Base-by-base conservation (phyloP, 2,329 filamentous ascomycete genomes). In the Microsporum canis region DNA sequence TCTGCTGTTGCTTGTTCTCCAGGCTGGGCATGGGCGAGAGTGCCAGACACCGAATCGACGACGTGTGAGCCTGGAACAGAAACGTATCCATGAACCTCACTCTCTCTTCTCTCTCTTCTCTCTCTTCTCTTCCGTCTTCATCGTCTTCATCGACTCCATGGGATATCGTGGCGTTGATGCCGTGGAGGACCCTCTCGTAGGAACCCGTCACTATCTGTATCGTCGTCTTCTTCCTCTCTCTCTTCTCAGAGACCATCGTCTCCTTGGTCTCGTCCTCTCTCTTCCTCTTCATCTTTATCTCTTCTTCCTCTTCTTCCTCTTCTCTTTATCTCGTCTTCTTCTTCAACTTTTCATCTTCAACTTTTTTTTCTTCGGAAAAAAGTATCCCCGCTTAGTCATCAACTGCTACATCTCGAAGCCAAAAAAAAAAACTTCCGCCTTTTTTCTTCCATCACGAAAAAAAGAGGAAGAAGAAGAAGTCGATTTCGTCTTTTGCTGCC, bases 181-280 rank as follows among this genome's bases (percentile, higher is more conserved):
- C 94, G 73, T 99, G 94, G 23, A 99, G 82, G 57, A 95, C 85
- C 65, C 91, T 84, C 71, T 99, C 94, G 76, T 99, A 99, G 59
- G 91, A 96, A 56, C 94, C 94, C 5, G 90, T 87, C 63, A 97
- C 82, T 66, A 99, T 87, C 74, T 97, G 94, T 62, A 97, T 80
- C n/a, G 87, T 86, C 66, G 84, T 49, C 51, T 53, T 65, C 8
- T 64, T 64, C 34, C 69, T 71, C 63, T 71, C 71, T 38, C 23
- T 12, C 43, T 47, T 47, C 43, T 27, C 23, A 10, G 43, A 29
- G 27, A 33, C 10, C 14, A 3, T 45, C 14, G 66, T 17, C 51
- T 34, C 7, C 29, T 53, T 47, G 23, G 8, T 36, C 38, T 8
- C 41, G 45, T 33, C 43, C 23, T 51, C 23, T 33, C 39, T 61